Conservation (phyloP, 306 rosid species). For the Cucurbita pepo region DNA sequence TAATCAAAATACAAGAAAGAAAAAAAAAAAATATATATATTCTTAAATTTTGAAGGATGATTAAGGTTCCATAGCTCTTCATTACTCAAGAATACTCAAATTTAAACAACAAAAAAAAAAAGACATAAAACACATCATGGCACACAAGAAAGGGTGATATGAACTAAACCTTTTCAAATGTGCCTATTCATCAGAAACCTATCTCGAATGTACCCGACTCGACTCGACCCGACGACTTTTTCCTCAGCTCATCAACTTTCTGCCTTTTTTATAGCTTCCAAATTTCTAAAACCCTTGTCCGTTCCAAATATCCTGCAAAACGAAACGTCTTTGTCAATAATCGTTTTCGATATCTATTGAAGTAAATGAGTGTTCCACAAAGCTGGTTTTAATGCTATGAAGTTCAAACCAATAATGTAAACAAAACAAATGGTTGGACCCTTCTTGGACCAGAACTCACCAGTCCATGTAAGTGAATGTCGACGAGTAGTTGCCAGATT, state of each 20-base stretch:
- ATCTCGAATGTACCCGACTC: constrained; percentile 9
- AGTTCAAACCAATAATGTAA: neutral
- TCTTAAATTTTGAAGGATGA: too few species aligned
- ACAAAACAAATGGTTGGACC: neutral
- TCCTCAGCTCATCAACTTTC: constrained; percentile 16
- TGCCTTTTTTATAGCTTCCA: constrained; percentile 50
- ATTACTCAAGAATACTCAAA: neutral
- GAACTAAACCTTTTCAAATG: constrained; percentile 13
- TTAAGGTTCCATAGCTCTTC: neutral
- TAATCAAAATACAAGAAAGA: too few species aligned
- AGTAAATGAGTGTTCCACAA: neutral
- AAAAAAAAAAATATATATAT: too few species aligned
- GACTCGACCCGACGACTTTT: neutral
- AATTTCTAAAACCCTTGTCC: constrained; percentile 69
- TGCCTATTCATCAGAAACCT: constrained; percentile 17
- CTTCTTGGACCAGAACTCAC: constrained; percentile 17
- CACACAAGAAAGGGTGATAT: neutral
- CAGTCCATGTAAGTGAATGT: constrained; percentile 91
- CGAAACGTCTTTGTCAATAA: neutral
- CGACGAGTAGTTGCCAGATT: constrained; percentile 96
- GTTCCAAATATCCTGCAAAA: constrained; percentile 68
- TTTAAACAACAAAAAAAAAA: neutral
- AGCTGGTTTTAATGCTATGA: neutral
- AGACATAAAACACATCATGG: neutral
- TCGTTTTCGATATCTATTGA: neutral